Percentiles rank a stretch among this genome's conserved stretches.
Conservation (phyloP, 164 flowering plant species). For the Hamamelis virginiana region DNA sequence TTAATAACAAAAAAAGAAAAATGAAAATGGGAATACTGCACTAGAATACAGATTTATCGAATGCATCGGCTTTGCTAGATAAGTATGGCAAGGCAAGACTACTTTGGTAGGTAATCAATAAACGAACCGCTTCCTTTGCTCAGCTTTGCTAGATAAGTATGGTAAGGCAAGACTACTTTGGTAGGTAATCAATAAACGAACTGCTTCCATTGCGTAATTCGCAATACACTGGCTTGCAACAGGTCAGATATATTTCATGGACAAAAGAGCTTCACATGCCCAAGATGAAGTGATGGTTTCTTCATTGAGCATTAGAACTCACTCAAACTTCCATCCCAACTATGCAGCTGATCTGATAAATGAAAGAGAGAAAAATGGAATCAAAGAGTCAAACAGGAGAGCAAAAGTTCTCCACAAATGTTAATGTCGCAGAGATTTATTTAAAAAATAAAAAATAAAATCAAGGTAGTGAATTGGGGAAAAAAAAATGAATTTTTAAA, state of each 20-base stretch:
- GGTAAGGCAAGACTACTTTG: background rate
- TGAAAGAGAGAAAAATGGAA: background rate
- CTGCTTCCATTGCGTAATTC: background rate
- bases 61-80: background rate
- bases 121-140: background rate
- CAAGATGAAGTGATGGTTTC: background rate
- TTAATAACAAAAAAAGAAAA: background rate
- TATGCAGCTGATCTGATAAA: constrained; percentile 6
- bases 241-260: background rate
- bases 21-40: background rate
- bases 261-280: background rate
- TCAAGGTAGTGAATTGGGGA: background rate
- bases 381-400: background rate
- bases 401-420: background rate
- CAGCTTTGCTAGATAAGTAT: background rate
- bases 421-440: background rate
- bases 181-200: background rate
- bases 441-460: background rate
- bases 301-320: background rate
- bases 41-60: background rate
- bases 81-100: background rate
- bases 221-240: background rate
- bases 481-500: background rate
- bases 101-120: background rate
- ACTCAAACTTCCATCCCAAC: background rate